phyloP scores from a whole-genome alignment of 2,329 filamentous ascomycete genomes.

The Pyrenophora teres region DNA sequence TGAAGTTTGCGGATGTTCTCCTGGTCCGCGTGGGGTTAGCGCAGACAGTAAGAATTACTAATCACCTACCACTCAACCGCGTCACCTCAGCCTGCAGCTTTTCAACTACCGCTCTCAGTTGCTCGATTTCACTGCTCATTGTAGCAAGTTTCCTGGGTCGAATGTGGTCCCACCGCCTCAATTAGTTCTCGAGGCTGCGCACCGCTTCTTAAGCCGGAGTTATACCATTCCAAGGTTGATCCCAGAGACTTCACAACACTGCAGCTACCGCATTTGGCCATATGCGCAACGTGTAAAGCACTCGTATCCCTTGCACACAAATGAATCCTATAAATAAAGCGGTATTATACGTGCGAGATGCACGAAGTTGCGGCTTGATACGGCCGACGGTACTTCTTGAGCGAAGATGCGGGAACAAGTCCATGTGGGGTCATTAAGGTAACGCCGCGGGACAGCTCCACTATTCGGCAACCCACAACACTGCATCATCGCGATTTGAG shows the following conservation, averaged over 20 bases:
- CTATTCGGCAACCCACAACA: slow-evolving; percentile 1
- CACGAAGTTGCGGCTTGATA: slow-evolving; percentile 25
- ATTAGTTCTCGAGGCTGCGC: too few species aligned
- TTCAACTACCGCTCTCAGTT: slow-evolving; percentile 34
- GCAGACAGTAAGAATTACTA: slow-evolving; percentile 1
- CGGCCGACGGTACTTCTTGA: slow-evolving; percentile 23
- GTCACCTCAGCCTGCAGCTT: slow-evolving; percentile 36
- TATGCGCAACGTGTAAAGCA: slow-evolving; percentile 11
- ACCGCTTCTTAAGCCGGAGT: slow-evolving; percentile 22
- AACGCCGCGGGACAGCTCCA: slow-evolving; percentile 1
- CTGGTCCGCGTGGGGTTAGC: slow-evolving; percentile 50
- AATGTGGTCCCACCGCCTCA: neutral
- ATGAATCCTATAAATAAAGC: slow-evolving; percentile 15
- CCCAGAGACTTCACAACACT: neutral
- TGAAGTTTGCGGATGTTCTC: slow-evolving; percentile 61
- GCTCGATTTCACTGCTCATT: slow-evolving; percentile 37
- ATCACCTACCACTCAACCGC: slow-evolving; percentile 32
- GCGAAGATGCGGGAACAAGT: slow-evolving; percentile 3
- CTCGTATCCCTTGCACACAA: slow-evolving; percentile 16
- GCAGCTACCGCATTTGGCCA: slow-evolving; percentile 14
- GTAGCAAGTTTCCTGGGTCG: neutral
- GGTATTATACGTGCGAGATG: slow-evolving; percentile 21
- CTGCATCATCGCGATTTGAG: neutral
- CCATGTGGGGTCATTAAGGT: slow-evolving; percentile 20
- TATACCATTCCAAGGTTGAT: neutral